Base-by-base conservation (phyloP, 108 stramenopile species). In the Fistulifera pelliculosa region DNA sequence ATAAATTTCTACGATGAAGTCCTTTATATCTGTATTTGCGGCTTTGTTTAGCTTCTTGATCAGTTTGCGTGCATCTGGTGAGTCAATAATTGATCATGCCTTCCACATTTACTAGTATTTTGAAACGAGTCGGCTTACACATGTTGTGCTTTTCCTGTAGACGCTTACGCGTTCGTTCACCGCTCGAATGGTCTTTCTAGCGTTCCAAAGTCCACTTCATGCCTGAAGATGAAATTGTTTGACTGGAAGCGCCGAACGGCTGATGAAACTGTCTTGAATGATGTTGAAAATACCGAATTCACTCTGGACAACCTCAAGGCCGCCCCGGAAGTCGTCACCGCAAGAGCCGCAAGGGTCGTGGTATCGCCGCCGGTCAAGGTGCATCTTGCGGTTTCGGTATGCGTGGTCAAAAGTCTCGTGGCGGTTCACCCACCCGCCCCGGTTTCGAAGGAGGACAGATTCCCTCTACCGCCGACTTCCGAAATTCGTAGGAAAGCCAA, bases 391-490 rank as follows among this genome's bases (percentile, higher is more conserved):
- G 97, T 53, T 96, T 94, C 56, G 97, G 97, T 31, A 96, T 96
- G 95, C 81, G 97, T 52, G 97, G 97, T 49, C 97, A 98, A 77
- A 94, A 94, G 65, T 81, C 93, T 18, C 88, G 95, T 17, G 52
- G 68, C 38, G 95, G 96, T 52, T 58, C 74, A 35, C 79, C 92
- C 25, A 83, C 83, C 21, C 87, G 95, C 22, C 72, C 93, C 26
- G 95, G 97, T 19, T 98, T 98, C 65, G 97, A 96, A 76, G 97
- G 97, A 50, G 95, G 97, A 51, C 97, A 98, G 66, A 83, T 68
- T 41, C 92, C 97, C 74, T 96, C 6, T 98, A 98, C 76, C 67
- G 97, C 23, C 85, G 95, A 50, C 62, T 95, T 22, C 97, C 97
- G 68, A 98, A 98, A 77, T 87, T 85, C 40, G 68, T 73, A 14